These are phyloP conservation scores for Vaccinium corymbosum DNA, from an alignment of 148 eudicot species.

Conservation along the genomic window DNA sequence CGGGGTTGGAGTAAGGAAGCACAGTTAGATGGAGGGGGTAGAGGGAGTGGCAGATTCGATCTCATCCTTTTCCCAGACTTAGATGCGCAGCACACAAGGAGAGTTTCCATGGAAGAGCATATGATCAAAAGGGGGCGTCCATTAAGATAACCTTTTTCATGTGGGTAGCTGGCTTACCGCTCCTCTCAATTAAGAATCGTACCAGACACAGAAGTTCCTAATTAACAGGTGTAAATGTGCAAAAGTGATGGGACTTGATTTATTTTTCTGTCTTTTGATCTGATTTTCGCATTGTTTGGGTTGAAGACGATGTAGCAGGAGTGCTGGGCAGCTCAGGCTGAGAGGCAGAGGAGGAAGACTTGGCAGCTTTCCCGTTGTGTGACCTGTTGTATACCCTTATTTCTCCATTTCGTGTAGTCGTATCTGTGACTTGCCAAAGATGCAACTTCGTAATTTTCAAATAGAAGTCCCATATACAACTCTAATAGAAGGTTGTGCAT, in stretches of 20 bases:
- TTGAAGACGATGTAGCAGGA: neutral
- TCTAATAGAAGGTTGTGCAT: neutral
- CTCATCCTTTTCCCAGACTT: neutral
- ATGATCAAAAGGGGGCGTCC: neutral
- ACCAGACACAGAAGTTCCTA: neutral
- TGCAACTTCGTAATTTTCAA: neutral
- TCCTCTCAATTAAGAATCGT: neutral
- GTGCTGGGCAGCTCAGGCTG: neutral
- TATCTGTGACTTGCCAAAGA: neutral
- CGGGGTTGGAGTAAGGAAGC: neutral
- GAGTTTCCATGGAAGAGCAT: neutral
- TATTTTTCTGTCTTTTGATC: neutral
- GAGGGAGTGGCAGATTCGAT: neutral
- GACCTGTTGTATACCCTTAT: neutral
- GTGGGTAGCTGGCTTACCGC: neutral
- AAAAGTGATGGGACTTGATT: neutral
- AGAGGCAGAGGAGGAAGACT: constrained; percentile 1
- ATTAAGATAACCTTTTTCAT: neutral
- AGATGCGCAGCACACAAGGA: neutral
- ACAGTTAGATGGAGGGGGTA: neutral
- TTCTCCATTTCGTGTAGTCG: neutral
- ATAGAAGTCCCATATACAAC: neutral
- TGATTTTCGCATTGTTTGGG: neutral
- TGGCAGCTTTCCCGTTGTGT: neutral
- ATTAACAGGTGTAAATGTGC: neutral